Percentiles rank a stretch among this genome's conserved stretches.
These are phyloP conservation scores for Brassica cretica DNA, from an alignment of 345 rosid genomes.

Conservation along the genomic window DNA sequence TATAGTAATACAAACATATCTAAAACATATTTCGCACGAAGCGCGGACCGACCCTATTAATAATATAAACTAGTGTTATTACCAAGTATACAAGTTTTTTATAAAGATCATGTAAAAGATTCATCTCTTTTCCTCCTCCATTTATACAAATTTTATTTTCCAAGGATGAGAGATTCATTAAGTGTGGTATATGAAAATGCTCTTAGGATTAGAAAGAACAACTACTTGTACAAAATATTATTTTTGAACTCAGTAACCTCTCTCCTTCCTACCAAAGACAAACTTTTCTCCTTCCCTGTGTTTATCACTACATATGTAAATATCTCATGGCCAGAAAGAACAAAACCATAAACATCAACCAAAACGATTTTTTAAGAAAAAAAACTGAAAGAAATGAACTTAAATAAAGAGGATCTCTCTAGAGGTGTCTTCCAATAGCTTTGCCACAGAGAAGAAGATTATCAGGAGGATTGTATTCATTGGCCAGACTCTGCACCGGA, in stretches of 20 bases:
- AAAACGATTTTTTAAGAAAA: neutral
- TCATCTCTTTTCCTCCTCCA: no score
- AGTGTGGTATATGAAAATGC: no score
- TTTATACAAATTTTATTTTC: no score
- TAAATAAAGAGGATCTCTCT: constrained; percentile 13
- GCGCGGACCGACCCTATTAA: no score
- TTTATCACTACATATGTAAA: constrained; percentile 6
- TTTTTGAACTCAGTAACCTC: neutral
- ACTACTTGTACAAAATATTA: constrained; percentile 5
- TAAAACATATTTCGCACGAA: no score
- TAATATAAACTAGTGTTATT: no score
- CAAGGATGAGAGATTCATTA: no score
- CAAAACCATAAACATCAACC: constrained; percentile 7
- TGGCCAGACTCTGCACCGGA: constrained; percentile 54
- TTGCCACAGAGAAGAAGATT: constrained; percentile 81
- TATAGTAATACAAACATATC: no score
- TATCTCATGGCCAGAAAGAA: constrained; percentile 46
- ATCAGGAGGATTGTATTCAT: constrained; percentile 73
- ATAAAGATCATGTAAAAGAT: no score
- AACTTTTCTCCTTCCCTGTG: constrained; percentile 7
- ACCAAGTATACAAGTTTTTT: no score
- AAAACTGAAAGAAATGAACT: neutral
- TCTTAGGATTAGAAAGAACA: constrained; percentile 10
- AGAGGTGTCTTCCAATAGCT: constrained; percentile 59
- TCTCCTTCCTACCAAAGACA: constrained; percentile 1